Evolutionary conservation across 2,329 filamentous ascomycete species (phyloP).

Genomic region (Sclerotinia minor): DNA sequence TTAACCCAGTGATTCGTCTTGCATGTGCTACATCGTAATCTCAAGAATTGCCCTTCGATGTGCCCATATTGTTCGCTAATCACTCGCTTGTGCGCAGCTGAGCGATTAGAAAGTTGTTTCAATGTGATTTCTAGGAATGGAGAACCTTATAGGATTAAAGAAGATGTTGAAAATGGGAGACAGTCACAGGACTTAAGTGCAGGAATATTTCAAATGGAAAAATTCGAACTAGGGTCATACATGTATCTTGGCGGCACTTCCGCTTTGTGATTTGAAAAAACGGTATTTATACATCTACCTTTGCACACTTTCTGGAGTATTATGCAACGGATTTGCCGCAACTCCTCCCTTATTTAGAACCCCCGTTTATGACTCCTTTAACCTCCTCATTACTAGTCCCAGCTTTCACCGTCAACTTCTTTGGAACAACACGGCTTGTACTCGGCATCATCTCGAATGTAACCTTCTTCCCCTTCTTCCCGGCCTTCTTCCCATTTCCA

Average conservation of each 20-base stretch:
- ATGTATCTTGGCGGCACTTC: background rate
- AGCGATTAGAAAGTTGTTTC: background rate
- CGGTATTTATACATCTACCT: background rate
- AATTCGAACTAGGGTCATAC: background rate
- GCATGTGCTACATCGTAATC: background rate
- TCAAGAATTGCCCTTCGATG: no score
- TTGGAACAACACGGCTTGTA: background rate
- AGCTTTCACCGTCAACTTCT: background rate
- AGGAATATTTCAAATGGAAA: background rate
- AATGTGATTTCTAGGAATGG: background rate
- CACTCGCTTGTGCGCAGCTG: no score
- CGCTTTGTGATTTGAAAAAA: background rate
- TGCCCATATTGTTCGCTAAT: background rate
- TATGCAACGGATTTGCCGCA: background rate
- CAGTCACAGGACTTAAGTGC: background rate
- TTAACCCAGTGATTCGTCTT: background rate
- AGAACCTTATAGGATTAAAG: background rate
- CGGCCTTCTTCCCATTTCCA: background rate
- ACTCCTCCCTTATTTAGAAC: background rate
- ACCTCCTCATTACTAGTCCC: background rate
- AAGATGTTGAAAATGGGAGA: background rate
- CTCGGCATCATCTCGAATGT: constrained; percentile 8
- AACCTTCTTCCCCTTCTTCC: constrained; percentile 15
- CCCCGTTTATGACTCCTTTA: background rate
- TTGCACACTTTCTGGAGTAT: constrained; percentile 1